Base-by-base conservation (phyloP, 2,329 filamentous ascomycete species). In the Incumbomyces delicatus region DNA sequence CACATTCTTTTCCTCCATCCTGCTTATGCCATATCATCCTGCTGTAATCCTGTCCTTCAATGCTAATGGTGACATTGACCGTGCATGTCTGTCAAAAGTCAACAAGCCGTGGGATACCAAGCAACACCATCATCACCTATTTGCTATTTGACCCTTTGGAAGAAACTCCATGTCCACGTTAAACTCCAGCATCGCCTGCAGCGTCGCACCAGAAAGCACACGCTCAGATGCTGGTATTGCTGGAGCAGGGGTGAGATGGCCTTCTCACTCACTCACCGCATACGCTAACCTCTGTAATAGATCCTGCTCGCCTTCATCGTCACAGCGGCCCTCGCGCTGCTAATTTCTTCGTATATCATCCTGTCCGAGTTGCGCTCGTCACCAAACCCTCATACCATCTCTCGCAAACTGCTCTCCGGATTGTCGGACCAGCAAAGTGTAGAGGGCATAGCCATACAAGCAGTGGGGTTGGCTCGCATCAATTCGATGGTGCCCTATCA, bases 291-390 rank as follows among this genome's bases (percentile, higher is more conserved):
- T 14, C 5, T 35, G 5, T 17, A 5, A 35, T 35, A 35, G 33
- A 39, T 39, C 36, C 14, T 39, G 14, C 36, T 39, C n/a, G 36
- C 36, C 7, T 39, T 39, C 18, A 39, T 39, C 18, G 17, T 39
- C 12, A 39, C 36, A 3, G 36, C 36, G 5, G 18, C 36, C n/a
- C 36, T 39, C 18, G 36, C 36, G n/a, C 36, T 39, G n/a, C 14
- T 39, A 6, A 5, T 39, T 14, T 18, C 14, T 13, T 17, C 14
- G 12, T 39, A 39, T 14, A 39, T 39, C 12, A 22, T 39, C 18
- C n/a, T 39, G 14, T 39, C 36, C 36, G 36, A 39, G 18, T 13
- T 22, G 6, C 18, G n/a, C 18, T 17, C 18, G 3, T 16, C 36
- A 13, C 7, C 36, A 13, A 16, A n/a, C 14, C 14, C 14, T 6